These are phyloP conservation scores for Gillenia trifoliata DNA, from an alignment of 306 rosid species.

Conservation along the genomic window DNA sequence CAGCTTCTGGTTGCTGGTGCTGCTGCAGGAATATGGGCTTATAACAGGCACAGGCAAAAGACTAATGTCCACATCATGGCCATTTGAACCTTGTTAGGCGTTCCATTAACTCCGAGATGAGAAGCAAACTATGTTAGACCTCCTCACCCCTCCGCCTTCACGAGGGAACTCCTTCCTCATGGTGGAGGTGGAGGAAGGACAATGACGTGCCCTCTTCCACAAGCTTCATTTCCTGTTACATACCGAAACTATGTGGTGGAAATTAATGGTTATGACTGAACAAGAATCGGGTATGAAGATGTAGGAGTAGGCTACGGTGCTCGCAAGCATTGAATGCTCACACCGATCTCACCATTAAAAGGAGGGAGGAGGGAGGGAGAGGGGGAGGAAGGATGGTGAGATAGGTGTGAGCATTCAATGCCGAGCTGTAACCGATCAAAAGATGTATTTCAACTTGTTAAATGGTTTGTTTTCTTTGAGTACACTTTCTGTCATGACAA, in stretches of 20 bases:
- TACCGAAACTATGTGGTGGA: not conserved
- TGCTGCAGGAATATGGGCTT: conserved; percentile 78
- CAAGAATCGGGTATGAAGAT: not conserved
- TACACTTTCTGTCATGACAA: not conserved
- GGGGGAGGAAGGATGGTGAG: no score
- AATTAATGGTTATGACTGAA: not conserved
- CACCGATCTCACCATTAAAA: no score
- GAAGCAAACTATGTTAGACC: conserved; percentile 76
- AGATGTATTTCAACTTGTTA: no score
- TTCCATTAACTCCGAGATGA: conserved; percentile 73
- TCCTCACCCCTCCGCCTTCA: conserved; percentile 67
- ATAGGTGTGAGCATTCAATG: no score
- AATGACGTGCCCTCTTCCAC: conserved; percentile 24
- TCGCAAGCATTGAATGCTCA: no score
- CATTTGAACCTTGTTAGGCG: conserved; percentile 61
- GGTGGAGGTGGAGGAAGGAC: conserved; percentile 63
- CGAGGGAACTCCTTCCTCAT: conserved; percentile 34
- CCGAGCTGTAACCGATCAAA: no score
- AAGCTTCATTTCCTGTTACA: not conserved
- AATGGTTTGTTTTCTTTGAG: conserved; percentile 1
- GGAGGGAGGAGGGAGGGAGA: no score
- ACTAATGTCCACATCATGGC: conserved; percentile 83
- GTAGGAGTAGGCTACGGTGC: no score
- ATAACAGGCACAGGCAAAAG: conserved; percentile 53
- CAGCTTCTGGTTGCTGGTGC: conserved; percentile 51